phyloP scores from a whole-genome alignment of 78 protist species.

The Pigoraptor vietnamica region DNA sequence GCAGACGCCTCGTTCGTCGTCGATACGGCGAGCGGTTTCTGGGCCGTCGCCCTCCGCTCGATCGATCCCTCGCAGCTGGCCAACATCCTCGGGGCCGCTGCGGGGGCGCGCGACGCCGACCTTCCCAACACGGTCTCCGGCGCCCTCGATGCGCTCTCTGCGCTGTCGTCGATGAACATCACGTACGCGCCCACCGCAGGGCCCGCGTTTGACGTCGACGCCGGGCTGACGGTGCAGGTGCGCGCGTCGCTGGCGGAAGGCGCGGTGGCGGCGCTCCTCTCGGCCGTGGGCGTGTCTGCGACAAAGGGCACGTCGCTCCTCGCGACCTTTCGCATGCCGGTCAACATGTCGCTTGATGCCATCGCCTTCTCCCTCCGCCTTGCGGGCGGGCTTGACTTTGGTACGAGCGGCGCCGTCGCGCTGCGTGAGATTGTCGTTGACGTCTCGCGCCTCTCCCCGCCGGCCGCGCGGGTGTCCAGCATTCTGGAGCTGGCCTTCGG shows the following conservation, averaged over 20 bases:
- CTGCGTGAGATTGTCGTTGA: background rate
- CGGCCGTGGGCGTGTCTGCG: background rate
- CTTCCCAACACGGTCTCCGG: background rate
- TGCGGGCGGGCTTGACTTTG: background rate
- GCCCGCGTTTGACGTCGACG: background rate
- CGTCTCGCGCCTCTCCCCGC: background rate
- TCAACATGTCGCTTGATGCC: background rate
- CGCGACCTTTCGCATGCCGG: background rate
- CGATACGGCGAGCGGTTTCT: background rate
- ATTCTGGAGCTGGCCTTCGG: background rate
- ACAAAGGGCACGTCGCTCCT: background rate
- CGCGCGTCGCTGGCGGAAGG: background rate
- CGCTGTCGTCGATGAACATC: background rate
- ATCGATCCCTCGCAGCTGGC: background rate
- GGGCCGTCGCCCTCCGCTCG: background rate
- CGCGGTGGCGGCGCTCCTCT: background rate
- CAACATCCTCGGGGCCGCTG: background rate
- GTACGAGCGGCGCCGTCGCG: background rate
- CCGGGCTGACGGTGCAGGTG: background rate
- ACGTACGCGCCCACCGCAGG: background rate
- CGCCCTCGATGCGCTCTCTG: background rate
- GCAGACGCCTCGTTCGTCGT: background rate
- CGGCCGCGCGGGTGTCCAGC: background rate
- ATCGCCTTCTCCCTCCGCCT: background rate
- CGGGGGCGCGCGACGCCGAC: too few relatives aligned